Evolutionary conservation across 1,139 yeast genomes (phyloP), one percentile per base, ranked within the genome.

Genomic region (Saccharomyces hybrid): DNA sequence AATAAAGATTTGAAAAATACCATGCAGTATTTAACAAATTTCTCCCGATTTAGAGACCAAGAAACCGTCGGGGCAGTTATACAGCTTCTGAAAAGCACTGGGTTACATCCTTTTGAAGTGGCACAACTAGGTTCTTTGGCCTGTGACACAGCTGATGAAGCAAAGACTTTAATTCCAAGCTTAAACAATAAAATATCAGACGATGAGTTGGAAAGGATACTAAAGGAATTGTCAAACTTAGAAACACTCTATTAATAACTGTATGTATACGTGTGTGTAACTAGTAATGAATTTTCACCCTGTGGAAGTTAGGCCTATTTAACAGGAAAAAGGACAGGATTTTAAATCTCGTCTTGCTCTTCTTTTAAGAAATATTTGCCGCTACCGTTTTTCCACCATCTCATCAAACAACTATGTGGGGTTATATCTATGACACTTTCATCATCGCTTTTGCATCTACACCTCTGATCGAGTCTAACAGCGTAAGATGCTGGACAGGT

Each of bases 61-160:
- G 93, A 91, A 58, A 88, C 97, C 0, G 93, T 95, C 38, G 86
- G 88, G 58, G 96, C 98, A 0, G 98, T 90, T 34, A 98, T 91
- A 67, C 87, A 87, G 64, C 75, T 91, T 61, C 76, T 91, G 64
- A 87, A 84, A 64, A 81, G 89, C 55, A 82, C 88, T 52, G 84
- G 84, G 41, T 75, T 93, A 65, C 99, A 93, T 74, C 98, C 99
- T 1, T 95, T 93, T 70, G 99, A 93, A 73, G 78, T 89, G 54
- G 97, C 99, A 0, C 99, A 93, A 72, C 77, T 93, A 58, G 97
- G 98, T 0, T 88, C 96, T 2, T 77, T 93, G 60, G 89, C 95
- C 47, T 91, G 97, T 72, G 99, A 93, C 68, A 98, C 93, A 62
- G 91, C 96, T 5, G 99, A 93, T 67, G 99, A 93, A 75, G 98